Percentiles rank a stretch among this genome's conserved stretches.
Conservation (phyloP, 805 yeast genomes). For the Saccharomycopsis fibuligera region DNA sequence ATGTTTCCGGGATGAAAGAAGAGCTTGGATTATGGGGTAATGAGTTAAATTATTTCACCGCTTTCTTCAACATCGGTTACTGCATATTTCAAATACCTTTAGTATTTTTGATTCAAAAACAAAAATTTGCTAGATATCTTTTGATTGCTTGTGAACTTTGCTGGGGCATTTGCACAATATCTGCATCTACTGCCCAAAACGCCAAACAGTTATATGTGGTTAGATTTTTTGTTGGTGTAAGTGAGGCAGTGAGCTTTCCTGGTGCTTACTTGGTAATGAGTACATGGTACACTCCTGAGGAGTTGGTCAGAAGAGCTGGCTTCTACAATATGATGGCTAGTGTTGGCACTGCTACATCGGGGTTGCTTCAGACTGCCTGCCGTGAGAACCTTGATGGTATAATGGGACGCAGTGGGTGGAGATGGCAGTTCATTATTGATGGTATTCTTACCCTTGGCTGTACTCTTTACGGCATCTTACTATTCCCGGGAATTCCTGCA, state of each 20-base stretch:
- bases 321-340: constrained; percentile 33
- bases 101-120: constrained; percentile 36
- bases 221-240: constrained; percentile 29
- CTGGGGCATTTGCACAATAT: constrained; percentile 20
- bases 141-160: constrained; percentile 37
- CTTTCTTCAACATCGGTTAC: constrained; percentile 52
- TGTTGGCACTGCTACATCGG: constrained; percentile 27
- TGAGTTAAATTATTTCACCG: constrained; percentile 47
- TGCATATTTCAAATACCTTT: constrained; percentile 59
- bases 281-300: constrained; percentile 38
- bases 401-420: constrained; percentile 38
- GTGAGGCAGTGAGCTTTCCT: constrained; percentile 32
- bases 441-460: constrained; percentile 37
- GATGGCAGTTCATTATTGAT: constrained; percentile 48
- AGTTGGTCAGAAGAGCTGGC: constrained; percentile 31
- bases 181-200: constrained; percentile 23
- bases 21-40: constrained; percentile 52
- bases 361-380: constrained; percentile 24
- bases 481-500: constrained; percentile 34
- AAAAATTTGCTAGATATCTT: constrained; percentile 45
- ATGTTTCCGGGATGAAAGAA: constrained; percentile 58
- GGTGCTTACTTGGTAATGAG: constrained; percentile 29
- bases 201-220: constrained; percentile 37
- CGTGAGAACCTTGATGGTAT: constrained; percentile 28
- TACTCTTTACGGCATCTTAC: constrained; percentile 31